Evolutionary conservation across 169 alveolate genomes (phyloP).

Genomic region (Cryptosporidium ryanae): DNA sequence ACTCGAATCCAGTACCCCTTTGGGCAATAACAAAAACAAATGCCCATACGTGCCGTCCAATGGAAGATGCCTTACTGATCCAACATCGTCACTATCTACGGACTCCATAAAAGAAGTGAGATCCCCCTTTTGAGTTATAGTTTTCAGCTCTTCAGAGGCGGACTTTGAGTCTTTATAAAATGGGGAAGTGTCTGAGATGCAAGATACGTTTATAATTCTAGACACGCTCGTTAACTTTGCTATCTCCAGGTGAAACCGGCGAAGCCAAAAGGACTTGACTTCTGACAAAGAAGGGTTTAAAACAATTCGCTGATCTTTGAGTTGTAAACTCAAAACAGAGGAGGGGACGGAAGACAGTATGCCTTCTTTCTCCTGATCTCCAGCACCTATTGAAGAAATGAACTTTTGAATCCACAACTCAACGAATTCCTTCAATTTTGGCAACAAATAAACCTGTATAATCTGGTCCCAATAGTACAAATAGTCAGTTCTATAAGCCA

Average conservation of each 20-base stretch:
- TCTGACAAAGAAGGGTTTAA: constrained; percentile 88
- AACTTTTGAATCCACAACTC: constrained; percentile 42
- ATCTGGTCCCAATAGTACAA: constrained; percentile 57
- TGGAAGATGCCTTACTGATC: constrained; percentile 47
- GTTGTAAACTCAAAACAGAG: constrained; percentile 65
- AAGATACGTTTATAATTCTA: constrained; percentile 48
- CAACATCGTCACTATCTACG: constrained; percentile 35
- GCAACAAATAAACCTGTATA: constrained; percentile 42
- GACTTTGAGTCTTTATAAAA: constrained; percentile 15
- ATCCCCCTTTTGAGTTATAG: background rate
- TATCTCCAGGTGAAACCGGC: constrained; percentile 30
- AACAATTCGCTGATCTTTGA: constrained; percentile 82
- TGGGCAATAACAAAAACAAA: constrained; percentile 38
- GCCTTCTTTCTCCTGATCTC: background rate
- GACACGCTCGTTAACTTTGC: constrained; percentile 6
- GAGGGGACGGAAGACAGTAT: background rate
- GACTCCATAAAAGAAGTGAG: background rate
- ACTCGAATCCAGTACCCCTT: constrained; percentile 31
- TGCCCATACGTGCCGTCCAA: constrained; percentile 36
- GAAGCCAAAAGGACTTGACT: constrained; percentile 86
- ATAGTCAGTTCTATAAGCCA: constrained; percentile 52
- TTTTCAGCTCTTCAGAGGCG: background rate
- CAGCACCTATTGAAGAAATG: constrained; percentile 7
- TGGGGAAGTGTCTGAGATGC: constrained; percentile 81
- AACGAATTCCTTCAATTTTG: constrained; percentile 39